Evolutionary conservation across 768 basidiomycete species (phyloP), one percentile per base, ranked within the genome.

Genomic region (Polyporus arcularius): DNA sequence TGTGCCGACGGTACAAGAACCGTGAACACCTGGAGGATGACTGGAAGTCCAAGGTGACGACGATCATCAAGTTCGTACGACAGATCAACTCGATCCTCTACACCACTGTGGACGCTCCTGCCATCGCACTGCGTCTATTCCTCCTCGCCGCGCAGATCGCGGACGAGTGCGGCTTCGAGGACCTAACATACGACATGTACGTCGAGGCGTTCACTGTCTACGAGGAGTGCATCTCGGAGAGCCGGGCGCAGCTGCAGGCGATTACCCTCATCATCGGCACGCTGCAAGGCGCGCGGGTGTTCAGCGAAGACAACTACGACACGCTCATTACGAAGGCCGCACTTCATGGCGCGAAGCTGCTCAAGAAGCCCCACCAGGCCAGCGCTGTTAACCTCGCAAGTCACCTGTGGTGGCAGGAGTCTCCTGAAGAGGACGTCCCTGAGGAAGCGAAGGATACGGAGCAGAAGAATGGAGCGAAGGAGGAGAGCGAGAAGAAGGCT

Each of bases 321-420:
- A 98, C 96, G 2, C 76, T 99, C 63, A 94, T 98, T 69, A 98
- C 97, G 30, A 98, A 99, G 76, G 97, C 96, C n/a, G 96, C 96
- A 6, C 76, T 98, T 65, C 97, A 99, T 73, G 95, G 94, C 4
- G 92, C 95, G 32, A 96, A 96, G 76, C 75, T 98, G 64, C 74
- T 99, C 74, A 99, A 99, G 83, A 98, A 99, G 82, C 94, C 94
- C 12, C 96, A 98, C 73, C 97, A 98, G 75, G 90, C 96, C 12
- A 92, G 88, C 9, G 97, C 96, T 4, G 97, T 98, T 21, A 87
- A 91, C 51, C 80, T 94, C 32, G 97, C 97, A 8, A 97, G 95
- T 72, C 97, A 99, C 76, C 76, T 99, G 66, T 99, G 96, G 96
- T 99, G 96, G 96, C 97, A 98, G 72, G 90, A 90, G 63, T 79